Conservation (phyloP, 768 basidiomycete genomes). For the Boletus vinaceobasis region DNA sequence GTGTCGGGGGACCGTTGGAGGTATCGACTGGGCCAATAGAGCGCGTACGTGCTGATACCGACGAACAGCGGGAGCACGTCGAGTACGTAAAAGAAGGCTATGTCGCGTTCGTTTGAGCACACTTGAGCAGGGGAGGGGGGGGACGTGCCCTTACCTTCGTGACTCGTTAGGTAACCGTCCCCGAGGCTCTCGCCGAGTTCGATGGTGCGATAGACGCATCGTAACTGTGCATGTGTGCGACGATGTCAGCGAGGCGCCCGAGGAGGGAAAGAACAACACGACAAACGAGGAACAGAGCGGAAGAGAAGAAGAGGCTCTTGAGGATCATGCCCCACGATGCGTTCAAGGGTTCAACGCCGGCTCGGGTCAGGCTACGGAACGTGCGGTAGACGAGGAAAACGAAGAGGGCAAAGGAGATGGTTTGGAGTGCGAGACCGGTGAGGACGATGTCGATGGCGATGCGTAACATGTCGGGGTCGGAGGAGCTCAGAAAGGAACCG, state of each 20-base stretch:
- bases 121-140: too few species aligned
- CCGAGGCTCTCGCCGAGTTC: constrained; percentile 20
- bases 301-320: constrained; percentile 22
- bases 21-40: constrained; percentile 30
- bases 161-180: constrained; percentile 14
- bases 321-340: constrained; percentile 21
- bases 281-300: constrained; percentile 26
- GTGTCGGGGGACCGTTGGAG: not conserved
- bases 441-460: constrained; percentile 22
- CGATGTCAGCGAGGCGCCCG: too few species aligned
- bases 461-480: not conserved
- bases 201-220: constrained; percentile 29
- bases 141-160: constrained; percentile 19
- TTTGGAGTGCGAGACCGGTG: constrained; percentile 25
- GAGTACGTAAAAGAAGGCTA: constrained; percentile 28
- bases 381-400: constrained; percentile 12
- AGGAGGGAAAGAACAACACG: too few species aligned
- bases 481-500: constrained; percentile 16
- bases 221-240: constrained; percentile 2
- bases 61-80: constrained; percentile 29
- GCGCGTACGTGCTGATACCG: constrained; percentile 21
- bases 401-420: constrained; percentile 24
- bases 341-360: not conserved
- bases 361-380: constrained; percentile 13
- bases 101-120: too few species aligned